Evolutionary conservation across 2,329 filamentous ascomycete genomes (phyloP), one percentile per base, ranked within the genome.

Genomic region (Didymella lethalis): DNA sequence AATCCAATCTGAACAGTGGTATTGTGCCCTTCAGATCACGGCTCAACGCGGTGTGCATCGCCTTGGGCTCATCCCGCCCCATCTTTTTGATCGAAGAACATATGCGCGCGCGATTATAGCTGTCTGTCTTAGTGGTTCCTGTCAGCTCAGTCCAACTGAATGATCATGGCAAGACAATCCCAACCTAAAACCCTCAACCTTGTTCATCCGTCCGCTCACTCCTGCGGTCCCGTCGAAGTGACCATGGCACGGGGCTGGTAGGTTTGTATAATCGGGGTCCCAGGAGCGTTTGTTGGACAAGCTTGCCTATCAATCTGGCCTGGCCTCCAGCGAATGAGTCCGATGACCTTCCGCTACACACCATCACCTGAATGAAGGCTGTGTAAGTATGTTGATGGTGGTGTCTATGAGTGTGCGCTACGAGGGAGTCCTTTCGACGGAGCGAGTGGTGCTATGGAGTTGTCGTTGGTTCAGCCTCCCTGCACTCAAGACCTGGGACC

Each of bases 401-500:
- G 12, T 47, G 32, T 29, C 3, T 32, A 46, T 16, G 29, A 41
- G 25, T n/a, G 16, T 38, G 20, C 11, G 28, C 14, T 23, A 23
- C 2, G 20, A 28, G 20, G 12, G 41, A 41, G 26, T 29, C 40
- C 14, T 50, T 47, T 43, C 26, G 31, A 47, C 23, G 23, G 12
- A 41, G 56, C 41, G 41, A 54, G 47, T 43, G 40, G 46, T 43
- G 40, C 38, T 29, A 49, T 59, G 56, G 32, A 50, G 56, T 54
- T 26, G 34, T 50, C 25, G 40, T 50, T 44, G 38, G 28, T 43
- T 47, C 56, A 54, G 50, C 46, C 41, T 50, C 50, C 40, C 50
- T 46, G 51, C 28, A 47, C 41, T 51, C 34, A 10, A 51, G 23
- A 25, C 51, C 23, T 36, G 47, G n/a, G 46, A 20, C 8, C 28